Evolutionary conservation across 2,329 filamentous ascomycete genomes (phyloP).

Genomic region (Neoascochyta sp.): DNA sequence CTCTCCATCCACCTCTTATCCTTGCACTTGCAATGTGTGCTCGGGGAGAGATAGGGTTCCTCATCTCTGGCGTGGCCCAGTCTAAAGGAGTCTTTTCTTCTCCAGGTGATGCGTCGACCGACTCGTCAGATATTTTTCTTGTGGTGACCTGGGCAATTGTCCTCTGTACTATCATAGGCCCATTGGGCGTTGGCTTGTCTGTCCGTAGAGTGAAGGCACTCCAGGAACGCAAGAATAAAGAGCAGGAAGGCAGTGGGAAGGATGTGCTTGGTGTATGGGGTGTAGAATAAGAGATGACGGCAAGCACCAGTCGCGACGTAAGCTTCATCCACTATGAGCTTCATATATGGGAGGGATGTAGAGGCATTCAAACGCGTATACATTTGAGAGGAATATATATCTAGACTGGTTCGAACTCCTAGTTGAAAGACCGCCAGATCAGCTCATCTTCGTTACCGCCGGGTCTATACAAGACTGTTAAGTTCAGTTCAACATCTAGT

Average conservation of each 20-base stretch:
- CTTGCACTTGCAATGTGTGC: slow-evolving; percentile 69
- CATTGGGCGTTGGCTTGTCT: slow-evolving; percentile 50
- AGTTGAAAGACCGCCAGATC: too few relatives aligned
- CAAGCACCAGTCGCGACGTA: too few relatives aligned
- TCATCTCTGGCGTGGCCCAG: slow-evolving; percentile 68
- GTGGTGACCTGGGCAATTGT: slow-evolving; percentile 56
- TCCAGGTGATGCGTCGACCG: slow-evolving; percentile 6
- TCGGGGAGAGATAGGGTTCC: slow-evolving; percentile 74
- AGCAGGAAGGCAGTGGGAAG: slow-evolving; percentile 29
- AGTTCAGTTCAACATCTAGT: too few relatives aligned
- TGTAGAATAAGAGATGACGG: slow-evolving; percentile 31
- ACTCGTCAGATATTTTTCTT: slow-evolving; percentile 49
- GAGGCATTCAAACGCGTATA: too few relatives aligned
- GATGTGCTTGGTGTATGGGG: slow-evolving; percentile 48
- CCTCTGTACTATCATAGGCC: slow-evolving; percentile 55
- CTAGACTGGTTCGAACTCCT: too few relatives aligned
- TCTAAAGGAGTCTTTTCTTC: slow-evolving; percentile 48
- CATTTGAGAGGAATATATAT: too few relatives aligned
- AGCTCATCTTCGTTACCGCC: too few relatives aligned
- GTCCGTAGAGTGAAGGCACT: slow-evolving; percentile 47
- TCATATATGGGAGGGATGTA: too few relatives aligned
- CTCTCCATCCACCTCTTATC: slow-evolving; percentile 64
- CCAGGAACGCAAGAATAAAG: slow-evolving; percentile 31
- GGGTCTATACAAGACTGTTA: too few relatives aligned
- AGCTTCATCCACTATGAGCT: too few relatives aligned